Base-by-base conservation (phyloP, 257 asterid species). In the Nicotiana tomentosiformis region DNA sequence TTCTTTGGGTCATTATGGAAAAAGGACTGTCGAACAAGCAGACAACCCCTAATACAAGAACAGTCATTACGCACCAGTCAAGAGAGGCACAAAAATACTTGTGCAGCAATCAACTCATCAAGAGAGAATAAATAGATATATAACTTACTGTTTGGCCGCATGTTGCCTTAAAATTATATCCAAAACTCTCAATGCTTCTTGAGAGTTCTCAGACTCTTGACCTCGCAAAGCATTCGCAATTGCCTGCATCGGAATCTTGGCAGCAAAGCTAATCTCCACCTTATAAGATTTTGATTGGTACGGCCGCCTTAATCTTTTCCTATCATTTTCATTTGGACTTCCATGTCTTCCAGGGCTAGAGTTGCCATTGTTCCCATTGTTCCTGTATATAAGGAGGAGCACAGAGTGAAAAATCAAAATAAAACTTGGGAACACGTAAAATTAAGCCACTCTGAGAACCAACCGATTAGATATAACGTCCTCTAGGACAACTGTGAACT, bases 141-240 rank as follows among this genome's bases (percentile, higher is more conserved):
- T 12, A n/a, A 87, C 99, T 90, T 88, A 95, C 99, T 91, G 96
- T 80, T 90, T 95, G 14, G 99, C 94, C n/a, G 99, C 99, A 89
- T 95, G 93, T 89, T 95, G 99, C 91, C 99, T 90, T 85, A 95
- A 69, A 84, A 95, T 93, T 82, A 95, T 95, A 86, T 95, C 99
- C 86, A 95, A 53, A 77, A 95, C 99, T 49, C 99, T 86, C 32
- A 94, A 81, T 10, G 98, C 97, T 87, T 94, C 98, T 68, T 84
- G 89, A 12, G 97, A 94, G 84, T 92, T 91, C 88, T 95, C 99
- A 1, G 96, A 88, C 88, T 93, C 99, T 85, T 93, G 95, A 65
- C 98, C 97, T 1, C 97, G 93, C 29, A 95, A 89, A 10, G 99
- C 99, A 88, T 90, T 89, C 1, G 97, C 95, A 66, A 94, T 94